Base-by-base conservation (phyloP, 768 basidiomycete species). In the Auriscalpium microsporum region DNA sequence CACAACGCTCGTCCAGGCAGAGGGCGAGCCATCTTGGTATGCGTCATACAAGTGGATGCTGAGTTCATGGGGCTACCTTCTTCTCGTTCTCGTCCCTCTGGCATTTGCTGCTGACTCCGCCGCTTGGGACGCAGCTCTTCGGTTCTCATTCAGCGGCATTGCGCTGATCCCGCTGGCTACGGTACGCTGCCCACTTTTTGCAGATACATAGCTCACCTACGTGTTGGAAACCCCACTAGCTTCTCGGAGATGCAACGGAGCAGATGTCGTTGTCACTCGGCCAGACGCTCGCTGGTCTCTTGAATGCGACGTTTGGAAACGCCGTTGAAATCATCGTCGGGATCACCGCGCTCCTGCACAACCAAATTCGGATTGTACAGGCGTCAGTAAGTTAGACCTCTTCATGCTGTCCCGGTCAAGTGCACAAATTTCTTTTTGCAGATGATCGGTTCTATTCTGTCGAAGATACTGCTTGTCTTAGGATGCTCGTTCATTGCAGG, bases 391-490 rank as follows among this genome's bases (percentile, higher is more conserved):
- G 80, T 64, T 38, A 23, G 45, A 35, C 13, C 36, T 48, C 16
- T 36, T 54, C 13, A 28, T n/a, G 11, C 33, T 61, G 94, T 70
- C 75, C 94, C 16, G 82, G 88, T 40, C 87, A 94, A 63, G 93
- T 96, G 3, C 92, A 94, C 33, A 52, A 28, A 28, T 28, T 48
- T 33, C n/a, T n/a, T 21, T 37, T 16, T 52, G 4, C 60, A 89
- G 88, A 84, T 95, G 79, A 78, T 96, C 46, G 94, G 93, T 17
- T 93, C 90, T 33, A 89, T 96, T 57, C 71, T 96, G 42, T 94
- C 91, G 11, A 96, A 96, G 69, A 74, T 94, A 38, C 78, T 96
- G 10, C 76, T 96, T 37, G 93, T 97, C 14, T 75, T 97, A 11
- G 94, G 94, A 8, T 91, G 87, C 69, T 91, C 90, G 13, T 94